phyloP scores from a whole-genome alignment of 352 stramenopile species.

The Phytophthora idaei region DNA sequence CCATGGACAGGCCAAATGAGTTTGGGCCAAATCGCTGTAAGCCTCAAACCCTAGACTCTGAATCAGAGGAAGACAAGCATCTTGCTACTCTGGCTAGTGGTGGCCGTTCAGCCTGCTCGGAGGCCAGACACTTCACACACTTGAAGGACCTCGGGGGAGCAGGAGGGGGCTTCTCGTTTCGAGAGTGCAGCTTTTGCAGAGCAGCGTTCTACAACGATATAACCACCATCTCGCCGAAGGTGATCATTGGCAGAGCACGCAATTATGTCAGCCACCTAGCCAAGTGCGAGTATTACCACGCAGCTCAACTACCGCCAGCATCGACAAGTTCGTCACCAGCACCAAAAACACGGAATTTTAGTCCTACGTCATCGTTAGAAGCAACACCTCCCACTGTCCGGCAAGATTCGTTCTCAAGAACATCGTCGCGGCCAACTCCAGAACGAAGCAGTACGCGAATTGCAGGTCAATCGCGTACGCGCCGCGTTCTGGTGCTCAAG shows the following conservation, averaged over 20 bases:
- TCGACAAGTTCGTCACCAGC: background rate
- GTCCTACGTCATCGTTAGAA: background rate
- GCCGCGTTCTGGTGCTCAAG: background rate
- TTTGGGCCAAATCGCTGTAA: background rate
- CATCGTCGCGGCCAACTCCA: background rate
- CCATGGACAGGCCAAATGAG: background rate
- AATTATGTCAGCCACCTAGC: background rate
- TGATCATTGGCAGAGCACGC: background rate
- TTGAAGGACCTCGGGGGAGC: background rate
- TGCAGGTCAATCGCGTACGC: background rate
- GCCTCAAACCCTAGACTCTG: background rate
- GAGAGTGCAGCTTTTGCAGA: background rate
- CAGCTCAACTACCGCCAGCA: background rate
- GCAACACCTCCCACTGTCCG: background rate
- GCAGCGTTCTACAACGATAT: background rate
- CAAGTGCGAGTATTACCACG: background rate
- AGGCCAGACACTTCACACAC: background rate
- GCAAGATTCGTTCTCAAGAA: background rate
- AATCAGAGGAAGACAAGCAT: background rate
- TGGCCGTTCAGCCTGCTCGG: background rate
- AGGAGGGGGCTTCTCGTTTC: background rate
- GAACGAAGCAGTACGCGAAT: background rate
- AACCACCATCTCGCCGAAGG: background rate
- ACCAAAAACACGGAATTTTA: background rate
- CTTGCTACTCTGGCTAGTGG: background rate